phyloP scores from a whole-genome alignment of 2,329 filamentous ascomycete genomes.

The Trichoderma asperellum region DNA sequence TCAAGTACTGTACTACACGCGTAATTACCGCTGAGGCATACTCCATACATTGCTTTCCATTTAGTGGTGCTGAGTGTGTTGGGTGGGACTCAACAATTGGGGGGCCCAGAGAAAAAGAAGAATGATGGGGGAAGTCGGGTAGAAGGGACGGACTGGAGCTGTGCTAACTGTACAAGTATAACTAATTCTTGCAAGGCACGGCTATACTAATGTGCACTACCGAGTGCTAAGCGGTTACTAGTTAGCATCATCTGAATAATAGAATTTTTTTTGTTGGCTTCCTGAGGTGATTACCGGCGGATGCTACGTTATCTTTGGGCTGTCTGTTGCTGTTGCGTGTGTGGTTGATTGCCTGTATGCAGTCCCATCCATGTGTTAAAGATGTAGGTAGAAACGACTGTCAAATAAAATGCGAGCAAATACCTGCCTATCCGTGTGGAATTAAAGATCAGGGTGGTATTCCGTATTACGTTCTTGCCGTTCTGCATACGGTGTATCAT shows the following conservation, averaged over 20 bases:
- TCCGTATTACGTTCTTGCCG: background rate
- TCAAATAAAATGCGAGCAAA: background rate
- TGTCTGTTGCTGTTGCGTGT: background rate
- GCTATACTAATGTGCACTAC: background rate
- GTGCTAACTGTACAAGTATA: background rate
- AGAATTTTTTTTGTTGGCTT: constrained; percentile 10
- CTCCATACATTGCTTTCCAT: background rate
- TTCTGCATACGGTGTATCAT: background rate
- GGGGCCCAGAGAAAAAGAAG: constrained; percentile 30
- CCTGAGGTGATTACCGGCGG: background rate
- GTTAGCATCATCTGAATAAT: background rate
- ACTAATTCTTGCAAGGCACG: background rate
- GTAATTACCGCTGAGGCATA: background rate
- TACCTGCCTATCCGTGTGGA: background rate
- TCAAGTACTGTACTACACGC: background rate
- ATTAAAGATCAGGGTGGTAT: background rate
- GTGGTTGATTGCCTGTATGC: no score
- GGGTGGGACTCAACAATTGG: constrained; percentile 41
- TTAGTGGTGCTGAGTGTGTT: constrained; percentile 9
- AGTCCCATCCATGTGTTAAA: no score
- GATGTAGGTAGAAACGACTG: background rate
- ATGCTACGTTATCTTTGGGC: background rate
- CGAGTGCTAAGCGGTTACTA: background rate
- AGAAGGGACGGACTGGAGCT: background rate
- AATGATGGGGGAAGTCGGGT: constrained; percentile 17